Percentiles rank a stretch among this genome's conserved stretches.
phyloP scores from a whole-genome alignment of 306 rosid species.

The Clitoria ternatea region DNA sequence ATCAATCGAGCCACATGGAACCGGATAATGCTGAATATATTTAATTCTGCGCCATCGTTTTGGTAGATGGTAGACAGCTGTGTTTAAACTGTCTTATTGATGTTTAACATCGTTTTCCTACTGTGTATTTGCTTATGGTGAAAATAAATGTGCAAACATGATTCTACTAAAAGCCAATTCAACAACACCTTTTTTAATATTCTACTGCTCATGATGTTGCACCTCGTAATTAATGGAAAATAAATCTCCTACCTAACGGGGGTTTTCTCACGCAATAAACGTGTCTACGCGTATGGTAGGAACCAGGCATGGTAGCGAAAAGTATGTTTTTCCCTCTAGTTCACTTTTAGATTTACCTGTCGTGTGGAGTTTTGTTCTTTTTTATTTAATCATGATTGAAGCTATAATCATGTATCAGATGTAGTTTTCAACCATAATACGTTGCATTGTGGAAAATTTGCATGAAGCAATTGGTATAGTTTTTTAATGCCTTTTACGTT shows the following conservation, averaged over 20 bases:
- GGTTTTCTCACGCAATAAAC: not conserved
- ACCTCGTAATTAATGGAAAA: not conserved
- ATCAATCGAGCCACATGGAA: not conserved
- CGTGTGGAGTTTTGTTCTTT: not conserved
- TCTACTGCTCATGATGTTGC: not conserved
- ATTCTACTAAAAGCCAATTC: not conserved
- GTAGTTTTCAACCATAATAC: not conserved
- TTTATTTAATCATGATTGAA: too few relatives aligned
- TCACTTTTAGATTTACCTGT: not conserved
- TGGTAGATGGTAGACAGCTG: not conserved
- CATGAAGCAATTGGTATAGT: not conserved
- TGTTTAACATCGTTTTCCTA: not conserved
- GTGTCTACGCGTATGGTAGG: not conserved
- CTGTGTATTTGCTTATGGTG: slow-evolving; percentile 4
- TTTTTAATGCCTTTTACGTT: not conserved
- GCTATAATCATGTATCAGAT: too few relatives aligned
- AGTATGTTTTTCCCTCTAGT: not conserved
- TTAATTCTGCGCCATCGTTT: not conserved
- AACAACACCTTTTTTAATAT: not conserved
- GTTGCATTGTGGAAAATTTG: not conserved
- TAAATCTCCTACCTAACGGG: not conserved
- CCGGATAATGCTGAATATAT: slow-evolving; percentile 12
- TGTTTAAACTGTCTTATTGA: not conserved
- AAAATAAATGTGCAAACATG: not conserved
- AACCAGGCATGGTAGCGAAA: not conserved